Evolutionary conservation across 805 yeast genomes (phyloP).

Genomic region (Lipomyces yamanashiensis): DNA sequence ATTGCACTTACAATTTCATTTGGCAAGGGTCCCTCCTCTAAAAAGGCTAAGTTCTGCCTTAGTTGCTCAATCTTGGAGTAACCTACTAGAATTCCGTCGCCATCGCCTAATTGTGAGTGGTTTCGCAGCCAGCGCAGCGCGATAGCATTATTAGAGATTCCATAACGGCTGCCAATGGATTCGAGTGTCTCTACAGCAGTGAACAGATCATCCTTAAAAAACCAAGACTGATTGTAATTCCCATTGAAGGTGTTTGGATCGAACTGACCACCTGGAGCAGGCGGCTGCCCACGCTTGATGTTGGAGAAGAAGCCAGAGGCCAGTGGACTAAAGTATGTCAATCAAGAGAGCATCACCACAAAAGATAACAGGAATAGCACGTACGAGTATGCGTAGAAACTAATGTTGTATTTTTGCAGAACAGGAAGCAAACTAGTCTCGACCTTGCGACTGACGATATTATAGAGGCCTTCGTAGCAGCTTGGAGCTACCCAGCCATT

Average conservation of each 20-base stretch:
- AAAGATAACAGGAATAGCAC: neutral
- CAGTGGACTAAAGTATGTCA: slow-evolving; percentile 16
- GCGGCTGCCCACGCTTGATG: slow-evolving; percentile 23
- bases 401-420: slow-evolving; percentile 34
- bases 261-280: slow-evolving; percentile 24
- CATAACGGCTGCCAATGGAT: slow-evolving; percentile 5
- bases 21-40: slow-evolving; percentile 39
- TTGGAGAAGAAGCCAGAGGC: slow-evolving; percentile 32
- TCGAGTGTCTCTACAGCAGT: slow-evolving; percentile 19
- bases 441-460: slow-evolving; percentile 37
- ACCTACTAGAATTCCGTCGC: slow-evolving; percentile 28
- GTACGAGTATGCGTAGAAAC: slow-evolving; percentile 41
- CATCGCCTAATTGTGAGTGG: slow-evolving; percentile 22
- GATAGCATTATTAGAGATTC: slow-evolving; percentile 19
- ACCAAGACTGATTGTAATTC: slow-evolving; percentile 16
- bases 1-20: slow-evolving; percentile 35
- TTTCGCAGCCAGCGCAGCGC: slow-evolving; percentile 30
- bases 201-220: slow-evolving; percentile 22
- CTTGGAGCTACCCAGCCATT: slow-evolving; percentile 35
- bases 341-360: neutral
- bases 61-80: slow-evolving; percentile 23
- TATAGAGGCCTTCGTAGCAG: slow-evolving; percentile 41
- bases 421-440: slow-evolving; percentile 40
- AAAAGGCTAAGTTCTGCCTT: slow-evolving; percentile 25
- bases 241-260: slow-evolving; percentile 29